Evolutionary conservation across 805 yeast genomes (phyloP).

Genomic region (Suhomyces xylopsoci): DNA sequence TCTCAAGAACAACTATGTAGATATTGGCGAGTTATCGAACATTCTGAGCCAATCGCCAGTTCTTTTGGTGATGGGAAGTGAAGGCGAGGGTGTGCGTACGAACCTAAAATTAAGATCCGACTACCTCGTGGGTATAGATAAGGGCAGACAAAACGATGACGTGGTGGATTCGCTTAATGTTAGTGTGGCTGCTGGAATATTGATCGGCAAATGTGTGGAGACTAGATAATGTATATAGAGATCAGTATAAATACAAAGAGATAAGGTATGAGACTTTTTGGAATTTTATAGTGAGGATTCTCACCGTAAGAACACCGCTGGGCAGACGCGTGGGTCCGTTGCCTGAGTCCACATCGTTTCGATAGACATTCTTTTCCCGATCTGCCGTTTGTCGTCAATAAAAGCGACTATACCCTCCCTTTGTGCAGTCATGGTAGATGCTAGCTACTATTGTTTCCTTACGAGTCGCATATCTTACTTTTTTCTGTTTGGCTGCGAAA

Average conservation of each 20-base stretch:
- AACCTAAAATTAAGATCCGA: constrained; percentile 59
- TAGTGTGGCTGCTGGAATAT: constrained; percentile 80
- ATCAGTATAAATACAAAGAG: too few relatives aligned
- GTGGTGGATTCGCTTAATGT: constrained; percentile 80
- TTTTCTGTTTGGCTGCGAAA: too few relatives aligned
- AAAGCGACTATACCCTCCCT: too few relatives aligned
- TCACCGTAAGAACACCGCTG: too few relatives aligned
- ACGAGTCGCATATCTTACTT: too few relatives aligned
- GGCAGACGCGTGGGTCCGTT: too few relatives aligned
- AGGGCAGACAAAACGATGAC: constrained; percentile 25
- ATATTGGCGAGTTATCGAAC: constrained; percentile 40
- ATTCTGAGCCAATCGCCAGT: constrained; percentile 54
- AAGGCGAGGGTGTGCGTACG: constrained; percentile 78
- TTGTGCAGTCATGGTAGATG: too few relatives aligned
- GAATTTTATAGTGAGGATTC: too few relatives aligned
- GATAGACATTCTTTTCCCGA: too few relatives aligned
- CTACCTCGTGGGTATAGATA: constrained; percentile 40
- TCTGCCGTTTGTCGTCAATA: too few relatives aligned
- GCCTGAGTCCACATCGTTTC: too few relatives aligned
- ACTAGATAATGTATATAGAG: background rate
- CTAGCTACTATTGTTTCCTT: too few relatives aligned
- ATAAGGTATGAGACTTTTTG: background rate
- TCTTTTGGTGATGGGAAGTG: constrained; percentile 77
- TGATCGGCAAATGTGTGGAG: constrained; percentile 33
- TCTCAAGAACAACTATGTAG: constrained; percentile 34